These are phyloP conservation scores for Hirschfeldia incana DNA, from an alignment of 345 rosid species.

Conservation along the genomic window DNA sequence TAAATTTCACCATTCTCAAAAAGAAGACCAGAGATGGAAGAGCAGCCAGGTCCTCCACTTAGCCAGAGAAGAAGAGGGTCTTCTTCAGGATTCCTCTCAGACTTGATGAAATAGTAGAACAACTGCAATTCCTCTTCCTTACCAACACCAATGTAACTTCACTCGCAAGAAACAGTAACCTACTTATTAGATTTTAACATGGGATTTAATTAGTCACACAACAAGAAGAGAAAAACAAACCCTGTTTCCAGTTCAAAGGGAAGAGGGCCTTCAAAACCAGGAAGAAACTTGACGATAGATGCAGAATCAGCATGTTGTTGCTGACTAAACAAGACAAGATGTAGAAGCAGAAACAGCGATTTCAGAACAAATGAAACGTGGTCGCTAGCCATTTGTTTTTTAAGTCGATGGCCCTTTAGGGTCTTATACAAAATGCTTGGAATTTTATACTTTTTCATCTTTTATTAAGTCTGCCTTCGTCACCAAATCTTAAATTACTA, in stretches of 20 bases:
- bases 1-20: neutral
- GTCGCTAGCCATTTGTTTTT: neutral
- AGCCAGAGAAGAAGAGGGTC: neutral
- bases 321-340: constrained; percentile 5
- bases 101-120: neutral
- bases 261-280: constrained; percentile 10
- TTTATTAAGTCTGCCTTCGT: too few species aligned
- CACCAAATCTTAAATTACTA: too few species aligned
- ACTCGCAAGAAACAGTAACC: neutral
- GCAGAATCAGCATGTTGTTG: constrained; percentile 2
- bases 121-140: neutral
- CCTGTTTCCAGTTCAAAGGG: constrained; percentile 19
- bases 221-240: neutral
- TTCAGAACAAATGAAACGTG: constrained; percentile 12
- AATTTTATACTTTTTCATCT: too few species aligned
- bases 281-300: constrained; percentile 9
- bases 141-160: neutral
- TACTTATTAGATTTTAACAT: neutral
- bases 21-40: neutral
- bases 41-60: neutral
- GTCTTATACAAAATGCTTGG: too few species aligned
- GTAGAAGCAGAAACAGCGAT: neutral
- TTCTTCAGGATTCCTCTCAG: neutral
- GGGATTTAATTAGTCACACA: neutral
- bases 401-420: neutral